Evolutionary conservation across 2,329 filamentous ascomycete species (phyloP), one percentile per base, ranked within the genome.

Genomic region (Juglanconis oblonga): DNA sequence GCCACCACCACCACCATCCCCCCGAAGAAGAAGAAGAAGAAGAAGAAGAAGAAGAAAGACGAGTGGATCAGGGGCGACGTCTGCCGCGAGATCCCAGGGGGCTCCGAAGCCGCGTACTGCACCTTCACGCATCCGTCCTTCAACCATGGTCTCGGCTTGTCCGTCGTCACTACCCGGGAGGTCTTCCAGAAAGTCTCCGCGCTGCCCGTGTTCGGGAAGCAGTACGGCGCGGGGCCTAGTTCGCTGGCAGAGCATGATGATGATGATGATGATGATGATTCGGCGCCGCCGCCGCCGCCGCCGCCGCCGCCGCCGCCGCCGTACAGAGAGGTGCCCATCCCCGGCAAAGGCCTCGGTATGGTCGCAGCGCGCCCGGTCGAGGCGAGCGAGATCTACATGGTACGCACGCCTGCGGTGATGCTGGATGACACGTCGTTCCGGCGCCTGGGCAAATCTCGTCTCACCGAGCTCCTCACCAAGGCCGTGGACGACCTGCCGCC

Each of bases 271-370:
- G 10, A n/a, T n/a, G n/a, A n/a, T n/a, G n/a, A n/a, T n/a, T n/a
- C n/a, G n/a, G n/a, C n/a, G n/a, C n/a, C n/a, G n/a, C n/a, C 57
- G 29, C 38, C 47, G 33, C 2, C 32, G 29, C 47, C 56, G 53
- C 52, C 33, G 7, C 32, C 24, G 14, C 44, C 31, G 38, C 8
- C 32, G 9, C 31, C 32, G 9, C 33, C 33, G 9, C 62, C 54
- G 0, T 71, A 70, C 54, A 61, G 56, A 13, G 69, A 69, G 45
- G 64, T 64, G n/a, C 61, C 64, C 9, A 67, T 72, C 38, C 63
- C 66, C 0, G 70, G 70, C 8, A 74, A 73, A 42, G 72, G 68
- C 29, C 61, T 72, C 24, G 72, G 72, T 3, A 63, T 74, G 7
- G 62, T 73, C 31, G 69, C 72, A 2, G 66, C 64, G 8, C 58